Conservation (phyloP, 1,284 basidiomycete genomes). For the Microbotryomycetes sp. region DNA sequence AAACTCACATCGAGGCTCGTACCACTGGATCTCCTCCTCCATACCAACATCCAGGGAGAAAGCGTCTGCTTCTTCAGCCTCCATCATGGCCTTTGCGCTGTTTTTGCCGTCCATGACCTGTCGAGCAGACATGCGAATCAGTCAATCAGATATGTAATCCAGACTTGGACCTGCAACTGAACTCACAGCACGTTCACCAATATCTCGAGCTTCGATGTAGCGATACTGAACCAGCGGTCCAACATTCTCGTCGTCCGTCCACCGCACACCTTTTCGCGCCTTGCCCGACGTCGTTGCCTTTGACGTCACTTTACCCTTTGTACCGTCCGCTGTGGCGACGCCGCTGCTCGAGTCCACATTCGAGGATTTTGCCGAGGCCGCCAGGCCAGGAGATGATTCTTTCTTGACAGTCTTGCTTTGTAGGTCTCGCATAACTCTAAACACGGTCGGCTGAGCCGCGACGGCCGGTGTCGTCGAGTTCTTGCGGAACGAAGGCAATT, state of each 20-base stretch:
- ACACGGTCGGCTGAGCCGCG: neutral
- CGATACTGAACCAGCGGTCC: conserved; percentile 2
- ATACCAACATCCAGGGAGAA: conserved; percentile 3
- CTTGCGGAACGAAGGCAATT: neutral
- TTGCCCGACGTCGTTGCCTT: neutral
- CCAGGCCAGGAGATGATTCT: neutral
- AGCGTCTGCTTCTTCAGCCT: neutral
- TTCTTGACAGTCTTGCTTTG: neutral
- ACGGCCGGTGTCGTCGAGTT: neutral
- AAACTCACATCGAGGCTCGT: conserved; percentile 16
- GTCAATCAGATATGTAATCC: too few species aligned
- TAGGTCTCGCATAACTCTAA: too few species aligned
- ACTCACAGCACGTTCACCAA: neutral
- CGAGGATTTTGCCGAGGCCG: neutral
- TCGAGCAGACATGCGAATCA: neutral
- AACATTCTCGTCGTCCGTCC: conserved; percentile 9
- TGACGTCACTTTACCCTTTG: neutral
- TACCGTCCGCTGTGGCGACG: neutral
- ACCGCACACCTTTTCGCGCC: conserved; percentile 13
- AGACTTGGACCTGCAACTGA: neutral
- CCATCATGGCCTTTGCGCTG: neutral
- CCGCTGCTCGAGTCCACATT: neutral
- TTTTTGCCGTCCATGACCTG: neutral
- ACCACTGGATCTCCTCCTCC: conserved; percentile 23
- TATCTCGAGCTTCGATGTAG: conserved; percentile 5